Percentiles rank a stretch among this genome's conserved stretches.
Evolutionary conservation across 805 yeast genomes (phyloP).

Genomic region (Saccharomyces jurei): DNA sequence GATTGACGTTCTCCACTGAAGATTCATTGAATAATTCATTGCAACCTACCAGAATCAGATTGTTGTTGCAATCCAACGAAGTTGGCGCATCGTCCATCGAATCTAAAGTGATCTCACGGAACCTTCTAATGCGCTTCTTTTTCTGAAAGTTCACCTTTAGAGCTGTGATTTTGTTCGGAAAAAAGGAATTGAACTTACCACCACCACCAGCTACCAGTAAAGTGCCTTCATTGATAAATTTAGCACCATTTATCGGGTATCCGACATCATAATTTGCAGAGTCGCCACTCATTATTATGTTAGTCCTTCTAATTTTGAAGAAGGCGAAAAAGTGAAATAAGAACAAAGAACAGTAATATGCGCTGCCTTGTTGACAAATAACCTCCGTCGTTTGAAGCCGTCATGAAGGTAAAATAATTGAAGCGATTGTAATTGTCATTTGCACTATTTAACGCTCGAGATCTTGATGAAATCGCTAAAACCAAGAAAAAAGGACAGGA

Average conservation of each 20-base stretch:
- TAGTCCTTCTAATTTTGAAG: no score
- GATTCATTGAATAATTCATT: slow-evolving; percentile 59
- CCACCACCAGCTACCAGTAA: slow-evolving; percentile 88
- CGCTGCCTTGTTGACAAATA: not conserved
- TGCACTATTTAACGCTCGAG: not conserved
- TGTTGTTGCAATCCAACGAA: slow-evolving; percentile 49
- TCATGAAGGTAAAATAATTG: not conserved
- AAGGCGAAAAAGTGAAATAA: not conserved
- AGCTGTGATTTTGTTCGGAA: slow-evolving; percentile 74
- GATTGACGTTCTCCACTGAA: slow-evolving; percentile 49
- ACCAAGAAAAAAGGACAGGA: not conserved
- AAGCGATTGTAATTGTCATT: not conserved
- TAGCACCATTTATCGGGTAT: slow-evolving; percentile 76
- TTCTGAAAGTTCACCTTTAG: slow-evolving; percentile 48
- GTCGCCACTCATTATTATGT: not conserved
- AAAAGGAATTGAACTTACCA: slow-evolving; percentile 86
- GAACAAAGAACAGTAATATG: not conserved
- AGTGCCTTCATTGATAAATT: slow-evolving; percentile 52
- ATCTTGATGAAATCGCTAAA: not conserved
- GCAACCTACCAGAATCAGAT: slow-evolving; percentile 60
- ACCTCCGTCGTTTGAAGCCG: not conserved
- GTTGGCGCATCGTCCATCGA: slow-evolving; percentile 82
- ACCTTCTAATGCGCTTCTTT: slow-evolving; percentile 42
- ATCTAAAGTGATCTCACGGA: slow-evolving; percentile 52
- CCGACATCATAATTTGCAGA: slow-evolving; percentile 35